Conservation (phyloP, 768 basidiomycete species). For the Lactifluus subvellereus region DNA sequence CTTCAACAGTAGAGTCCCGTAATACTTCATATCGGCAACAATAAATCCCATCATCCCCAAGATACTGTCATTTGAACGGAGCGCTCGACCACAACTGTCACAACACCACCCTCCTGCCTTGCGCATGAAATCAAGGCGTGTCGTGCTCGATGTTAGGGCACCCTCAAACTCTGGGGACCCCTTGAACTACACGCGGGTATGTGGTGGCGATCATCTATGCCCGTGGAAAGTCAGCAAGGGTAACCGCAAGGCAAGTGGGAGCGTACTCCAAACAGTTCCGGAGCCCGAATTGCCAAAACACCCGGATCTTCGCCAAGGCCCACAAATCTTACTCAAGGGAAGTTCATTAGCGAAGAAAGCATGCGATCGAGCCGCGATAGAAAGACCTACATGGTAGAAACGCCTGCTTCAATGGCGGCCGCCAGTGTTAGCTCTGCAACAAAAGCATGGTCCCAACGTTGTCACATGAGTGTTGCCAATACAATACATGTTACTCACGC, state of each 20-base stretch:
- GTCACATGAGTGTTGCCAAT: conserved; percentile 5
- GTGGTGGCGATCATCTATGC: conserved; percentile 55
- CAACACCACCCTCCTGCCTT: conserved; percentile 10
- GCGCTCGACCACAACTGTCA: not conserved
- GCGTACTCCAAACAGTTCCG: conserved; percentile 58
- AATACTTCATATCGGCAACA: conserved; percentile 13
- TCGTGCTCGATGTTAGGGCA: not conserved
- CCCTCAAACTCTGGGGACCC: conserved; percentile 39
- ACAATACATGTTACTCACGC: conserved; percentile 40
- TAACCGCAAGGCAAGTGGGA: not conserved
- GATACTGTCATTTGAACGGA: not conserved
- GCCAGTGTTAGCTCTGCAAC: conserved; percentile 56
- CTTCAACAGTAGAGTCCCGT: not conserved
- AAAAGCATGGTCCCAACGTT: not conserved
- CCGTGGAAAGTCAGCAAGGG: not conserved
- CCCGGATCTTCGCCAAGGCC: conserved; percentile 82
- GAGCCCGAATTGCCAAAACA: conserved; percentile 65
- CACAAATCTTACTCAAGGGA: conserved; percentile 52
- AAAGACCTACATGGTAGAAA: conserved; percentile 68
- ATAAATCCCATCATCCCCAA: not conserved
- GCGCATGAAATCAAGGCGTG: conserved; percentile 8
- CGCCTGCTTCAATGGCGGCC: conserved; percentile 77
- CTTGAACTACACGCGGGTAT: conserved; percentile 66
- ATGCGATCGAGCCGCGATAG: not conserved
- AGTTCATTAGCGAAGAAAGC: not conserved